These are phyloP conservation scores for Globisporangium barbulae DNA, from an alignment of 352 stramenopile species.

Conservation along the genomic window DNA sequence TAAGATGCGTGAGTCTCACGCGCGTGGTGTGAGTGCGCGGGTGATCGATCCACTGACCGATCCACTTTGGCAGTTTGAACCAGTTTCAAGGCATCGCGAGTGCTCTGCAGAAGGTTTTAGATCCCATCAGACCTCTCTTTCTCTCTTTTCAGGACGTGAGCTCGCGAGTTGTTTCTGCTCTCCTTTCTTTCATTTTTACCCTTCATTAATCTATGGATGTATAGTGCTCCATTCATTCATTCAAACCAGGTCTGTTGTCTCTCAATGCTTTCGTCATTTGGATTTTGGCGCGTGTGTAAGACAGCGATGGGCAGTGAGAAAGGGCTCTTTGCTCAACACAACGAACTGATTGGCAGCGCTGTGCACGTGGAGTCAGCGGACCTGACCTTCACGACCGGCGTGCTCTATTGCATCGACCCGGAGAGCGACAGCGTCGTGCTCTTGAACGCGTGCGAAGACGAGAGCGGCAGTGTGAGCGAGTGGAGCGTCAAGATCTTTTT, in stretches of 20 bases:
- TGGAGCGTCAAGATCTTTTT: conserved; percentile 14
- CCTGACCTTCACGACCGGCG: conserved; percentile 29
- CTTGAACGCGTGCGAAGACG: conserved; percentile 19
- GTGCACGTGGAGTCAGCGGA: conserved; percentile 40
- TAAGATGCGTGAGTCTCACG: too few relatives aligned
- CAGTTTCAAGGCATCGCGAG: not conserved
- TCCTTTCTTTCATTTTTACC: conserved; percentile 16
- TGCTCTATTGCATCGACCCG: conserved; percentile 58
- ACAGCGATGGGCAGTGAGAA: not conserved
- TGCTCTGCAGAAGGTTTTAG: not conserved
- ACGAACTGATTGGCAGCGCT: conserved; percentile 27
- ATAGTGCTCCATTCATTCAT: conserved; percentile 15
- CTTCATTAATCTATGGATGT: conserved; percentile 20
- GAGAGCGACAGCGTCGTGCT: conserved; percentile 53
- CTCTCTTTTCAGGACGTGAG: not conserved
- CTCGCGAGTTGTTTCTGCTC: not conserved
- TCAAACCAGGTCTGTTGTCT: not conserved
- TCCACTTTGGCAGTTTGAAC: not conserved
- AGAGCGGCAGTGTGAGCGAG: conserved; percentile 8
- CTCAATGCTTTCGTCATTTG: not conserved
- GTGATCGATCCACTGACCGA: not conserved
- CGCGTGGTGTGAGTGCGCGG: not conserved
- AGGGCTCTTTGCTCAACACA: conserved; percentile 35
- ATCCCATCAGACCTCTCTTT: not conserved
- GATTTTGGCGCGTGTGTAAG: not conserved